Evolutionary conservation across 176 grass and related monocot genomes (phyloP), one percentile per base, ranked within the genome.

Genomic region (Canna indica): DNA sequence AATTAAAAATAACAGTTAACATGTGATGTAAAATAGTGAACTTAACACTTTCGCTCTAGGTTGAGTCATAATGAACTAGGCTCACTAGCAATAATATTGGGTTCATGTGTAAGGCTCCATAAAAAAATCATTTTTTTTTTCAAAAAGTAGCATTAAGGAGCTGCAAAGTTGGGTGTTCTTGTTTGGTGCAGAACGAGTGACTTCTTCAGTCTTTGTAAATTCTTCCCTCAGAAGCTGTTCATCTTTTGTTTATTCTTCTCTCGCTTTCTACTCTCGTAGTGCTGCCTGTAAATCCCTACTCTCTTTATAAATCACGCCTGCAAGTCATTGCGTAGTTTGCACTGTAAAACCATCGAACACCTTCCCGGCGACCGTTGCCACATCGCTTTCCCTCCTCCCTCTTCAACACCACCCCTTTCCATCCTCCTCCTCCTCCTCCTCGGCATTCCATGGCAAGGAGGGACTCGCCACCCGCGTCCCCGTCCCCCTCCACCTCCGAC

Each of bases 401-500:
- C 77, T 59, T 39, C 60, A 2, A 33, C 60, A 63, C 60, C 5
- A 15, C 63, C 64, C 26, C 76, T 34, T 39, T 34, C 20, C 33
- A 66, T 66, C 39, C 63, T 22, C 42, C 41, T 17, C 11, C 7
- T 50, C 14, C 1, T 47, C 42, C 35, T 45, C 41, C 9, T 22
- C 28, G 15, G 67, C 13, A 18, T 18, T 31, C 30, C 29, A 91
- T 91, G 88, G 78, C 76, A 78, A 85, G 76, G 47, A 39, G 20
- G 63, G 63, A 66, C 22, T 66, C 63, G 35, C 63, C 35, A 1
- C 63, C 63, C 3, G 33, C 25, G 4, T 17, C 34, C 42, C 28
- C 67, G 15, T 76, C 59, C 41, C 74, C 79, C 12, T 76, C 81
- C 71, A 76, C 79, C 71, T 83, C 86, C 80, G 88, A 92, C 77